Base-by-base conservation (phyloP, 2,329 filamentous ascomycete species). In the Claviceps quebecensis region DNA sequence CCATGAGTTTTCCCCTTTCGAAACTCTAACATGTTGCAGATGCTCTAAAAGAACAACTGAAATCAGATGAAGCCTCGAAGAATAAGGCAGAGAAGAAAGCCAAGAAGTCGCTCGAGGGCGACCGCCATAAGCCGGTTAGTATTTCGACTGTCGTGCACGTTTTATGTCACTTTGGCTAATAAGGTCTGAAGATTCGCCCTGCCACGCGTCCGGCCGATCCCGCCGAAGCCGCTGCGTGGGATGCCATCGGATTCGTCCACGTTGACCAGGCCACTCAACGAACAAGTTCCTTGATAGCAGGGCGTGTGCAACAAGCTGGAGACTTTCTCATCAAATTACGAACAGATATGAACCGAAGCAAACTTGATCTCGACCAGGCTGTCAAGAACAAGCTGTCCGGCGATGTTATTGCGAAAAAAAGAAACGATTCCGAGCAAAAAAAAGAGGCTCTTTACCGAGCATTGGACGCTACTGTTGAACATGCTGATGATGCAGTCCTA, bases 401-500 rank as follows among this genome's bases (percentile, higher is more conserved):
- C 17, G 52, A 60, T 11, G 64, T 67, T 6, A 53, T 72, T 34
- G 58, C 63, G 4, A 65, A 61, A 44, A 59, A 74, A 16, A 73
- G 70, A 55, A 62, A 65, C 7, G 65, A 67, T 8, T 67, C 73
- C 5, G 68, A 70, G 3, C 59, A 64, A 49, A 73, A 73, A 56
- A 71, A 74, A 53, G 69, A 75, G 40, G 67, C 72, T 4, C 65
- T 82, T 5, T 72, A 70, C 55, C 64, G 70, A 49, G 73, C 75
- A 2, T 66, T 81, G 46, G 72, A 80, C 55, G 71, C 75, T 11
- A 76, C 75, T 1, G 69, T 77, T 49, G 68, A 72, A 23, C 72
- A 73, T 63, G 78, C 77, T 13, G 76, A 80, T 59, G 69, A 72
- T 45, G 69, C 72, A 22, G 74, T 80, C 14, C 63, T 82, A 40